Evolutionary conservation across 2,329 filamentous ascomycete genomes (phyloP), one percentile per base, ranked within the genome.

Genomic region (Beauveria sp.): DNA sequence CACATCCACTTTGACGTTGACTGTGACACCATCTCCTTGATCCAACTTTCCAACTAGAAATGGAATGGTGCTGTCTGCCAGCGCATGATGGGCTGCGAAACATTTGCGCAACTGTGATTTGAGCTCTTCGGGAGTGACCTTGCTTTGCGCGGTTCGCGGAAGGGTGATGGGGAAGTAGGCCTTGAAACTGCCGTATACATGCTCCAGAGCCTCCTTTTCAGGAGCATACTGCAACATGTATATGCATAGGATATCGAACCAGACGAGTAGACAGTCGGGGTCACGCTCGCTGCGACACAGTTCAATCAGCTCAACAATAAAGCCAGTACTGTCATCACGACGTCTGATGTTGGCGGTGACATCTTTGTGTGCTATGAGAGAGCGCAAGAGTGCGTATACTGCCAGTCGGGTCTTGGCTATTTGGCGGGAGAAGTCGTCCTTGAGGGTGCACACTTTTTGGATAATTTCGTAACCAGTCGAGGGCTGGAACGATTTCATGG

Each of bases 121-220:
- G 30, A 86, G 71, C 53, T 84, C 77, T 41, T 84, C 81, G 6
- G 82, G 80, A 1, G 82, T 85, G 44, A 85, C 77, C 6, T 77
- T 76, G 40, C 78, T 79, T 26, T 79, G 77, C 0, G 82, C 78
- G 59, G 77, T 76, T 30, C 82, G 76, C 16, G 74, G 74, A 48
- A 86, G 71, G 0, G 82, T 83, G 60, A 86, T 85, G 18, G 83
- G 83, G 63, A 84, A 86, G 68, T 85, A 86, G 34, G 80, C 80
- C 16, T 84, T 84, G 69, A 84, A 84, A 1, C 77, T 71, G 59
- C 77, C 78, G 68, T 84, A 85, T 2, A 82, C 74, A 60, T 80
- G 77, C 37, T 78, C 76, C 9, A 77, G 72, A 2, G 82, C 71
- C 9, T 80, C 78, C 5, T 75, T 63, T 0, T 80, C 76, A 1